phyloP scores from a whole-genome alignment of 768 basidiomycete genomes.

The Cystobasidiopsis lactophilus region DNA sequence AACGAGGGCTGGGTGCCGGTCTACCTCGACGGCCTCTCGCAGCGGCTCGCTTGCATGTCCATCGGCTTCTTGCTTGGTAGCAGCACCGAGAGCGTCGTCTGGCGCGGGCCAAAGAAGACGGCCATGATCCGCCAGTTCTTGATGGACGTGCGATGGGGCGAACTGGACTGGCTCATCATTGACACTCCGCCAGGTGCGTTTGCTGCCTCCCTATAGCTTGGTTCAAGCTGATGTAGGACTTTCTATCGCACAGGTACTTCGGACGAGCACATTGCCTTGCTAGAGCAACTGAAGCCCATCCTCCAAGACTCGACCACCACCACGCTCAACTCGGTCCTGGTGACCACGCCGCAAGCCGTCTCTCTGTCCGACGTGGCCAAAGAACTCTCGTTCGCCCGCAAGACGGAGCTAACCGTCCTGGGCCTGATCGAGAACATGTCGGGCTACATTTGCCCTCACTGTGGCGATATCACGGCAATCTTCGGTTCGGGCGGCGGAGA shows the following conservation, averaged over 20 bases:
- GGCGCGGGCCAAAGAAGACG: slow-evolving; percentile 97
- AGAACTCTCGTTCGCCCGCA: slow-evolving; percentile 81
- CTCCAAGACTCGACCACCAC: slow-evolving; percentile 20
- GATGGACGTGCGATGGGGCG: slow-evolving; percentile 84
- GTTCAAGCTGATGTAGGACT: slow-evolving; percentile 4
- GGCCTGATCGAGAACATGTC: slow-evolving; percentile 98
- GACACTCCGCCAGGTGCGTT: slow-evolving; percentile 85
- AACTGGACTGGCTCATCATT: slow-evolving; percentile 73
- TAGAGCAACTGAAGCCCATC: slow-evolving; percentile 76
- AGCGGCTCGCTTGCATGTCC: slow-evolving; percentile 77
- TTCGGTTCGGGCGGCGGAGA: slow-evolving; percentile 87
- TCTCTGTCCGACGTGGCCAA: slow-evolving; percentile 88
- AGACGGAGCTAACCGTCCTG: slow-evolving; percentile 62
- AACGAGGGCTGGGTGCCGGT: slow-evolving; percentile 97
- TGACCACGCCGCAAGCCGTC: slow-evolving; percentile 93
- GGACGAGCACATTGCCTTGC: slow-evolving; percentile 86
- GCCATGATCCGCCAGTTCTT: slow-evolving; percentile 94
- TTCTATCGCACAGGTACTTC: slow-evolving; percentile 53
- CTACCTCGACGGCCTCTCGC: slow-evolving; percentile 38
- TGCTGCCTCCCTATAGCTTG: neutral
- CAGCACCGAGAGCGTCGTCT: slow-evolving; percentile 80
- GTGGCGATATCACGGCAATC: slow-evolving; percentile 79
- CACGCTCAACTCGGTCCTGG: slow-evolving; percentile 61
- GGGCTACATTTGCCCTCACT: slow-evolving; percentile 92
- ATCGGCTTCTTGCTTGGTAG: slow-evolving; percentile 84